These are phyloP conservation scores for Colletotrichum orchidophilum DNA, from an alignment of 2,329 filamentous ascomycete genomes.

Conservation along the genomic window DNA sequence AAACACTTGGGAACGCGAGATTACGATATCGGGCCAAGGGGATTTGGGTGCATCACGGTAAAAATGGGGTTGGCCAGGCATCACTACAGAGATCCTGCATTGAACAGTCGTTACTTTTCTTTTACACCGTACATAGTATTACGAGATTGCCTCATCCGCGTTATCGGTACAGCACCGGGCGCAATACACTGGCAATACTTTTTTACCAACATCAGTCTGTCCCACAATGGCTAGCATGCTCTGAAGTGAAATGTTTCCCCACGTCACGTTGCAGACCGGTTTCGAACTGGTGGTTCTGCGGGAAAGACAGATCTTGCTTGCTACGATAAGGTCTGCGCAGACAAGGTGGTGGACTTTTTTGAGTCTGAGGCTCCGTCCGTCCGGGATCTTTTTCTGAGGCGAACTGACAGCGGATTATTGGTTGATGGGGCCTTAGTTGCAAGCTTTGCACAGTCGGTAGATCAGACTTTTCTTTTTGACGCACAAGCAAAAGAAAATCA, in stretches of 20 bases:
- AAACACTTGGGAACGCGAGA: background rate
- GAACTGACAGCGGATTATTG: constrained; percentile 16
- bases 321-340: background rate
- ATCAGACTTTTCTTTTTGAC: background rate
- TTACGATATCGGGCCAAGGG: background rate
- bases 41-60: constrained; percentile 26
- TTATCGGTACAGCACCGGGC: background rate
- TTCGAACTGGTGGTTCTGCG: constrained; percentile 18
- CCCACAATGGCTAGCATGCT: no score
- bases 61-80: background rate
- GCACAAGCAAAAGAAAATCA: no score
- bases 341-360: background rate
- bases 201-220: background rate
- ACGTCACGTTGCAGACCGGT: constrained; percentile 8
- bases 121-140: constrained; percentile 23
- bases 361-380: background rate
- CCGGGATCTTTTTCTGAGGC: background rate
- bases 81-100: background rate
- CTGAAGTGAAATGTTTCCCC: background rate
- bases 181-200: constrained; percentile 26
- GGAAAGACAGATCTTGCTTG: no score
- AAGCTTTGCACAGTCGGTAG: background rate
- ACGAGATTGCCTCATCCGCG: background rate
- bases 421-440: background rate
- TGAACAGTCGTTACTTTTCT: constrained; percentile 17